Evolutionary conservation across 306 rosid genomes (phyloP).

Genomic region (Cucumis melo): DNA sequence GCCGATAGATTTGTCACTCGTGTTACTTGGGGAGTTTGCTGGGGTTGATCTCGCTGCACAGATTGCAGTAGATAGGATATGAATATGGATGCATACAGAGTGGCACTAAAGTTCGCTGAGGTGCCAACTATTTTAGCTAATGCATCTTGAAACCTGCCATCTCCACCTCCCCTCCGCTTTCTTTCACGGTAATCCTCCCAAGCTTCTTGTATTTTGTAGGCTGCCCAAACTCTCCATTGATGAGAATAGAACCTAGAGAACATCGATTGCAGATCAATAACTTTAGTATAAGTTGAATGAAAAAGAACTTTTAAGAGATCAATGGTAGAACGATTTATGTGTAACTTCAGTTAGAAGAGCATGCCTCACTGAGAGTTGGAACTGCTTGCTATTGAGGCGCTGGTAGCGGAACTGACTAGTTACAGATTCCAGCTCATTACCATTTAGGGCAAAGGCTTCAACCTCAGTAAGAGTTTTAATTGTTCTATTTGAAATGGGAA

Average conservation of each 20-base stretch:
- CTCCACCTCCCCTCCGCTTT: slow-evolving; percentile 43
- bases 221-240: slow-evolving; percentile 73
- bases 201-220: slow-evolving; percentile 55
- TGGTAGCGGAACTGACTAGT: slow-evolving; percentile 47
- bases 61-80: slow-evolving; percentile 26
- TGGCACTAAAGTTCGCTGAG: slow-evolving; percentile 40
- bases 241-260: slow-evolving; percentile 52
- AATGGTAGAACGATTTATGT: neutral
- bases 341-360: slow-evolving; percentile 8
- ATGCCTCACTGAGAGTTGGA: slow-evolving; percentile 64
- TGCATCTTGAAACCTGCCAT: slow-evolving; percentile 31
- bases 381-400: slow-evolving; percentile 52
- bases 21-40: slow-evolving; percentile 7
- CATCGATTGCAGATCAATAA: neutral
- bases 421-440: slow-evolving; percentile 55
- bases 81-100: slow-evolving; percentile 46
- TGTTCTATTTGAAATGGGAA: slow-evolving; percentile 72
- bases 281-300: neutral
- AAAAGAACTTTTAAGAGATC: neutral
- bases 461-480: slow-evolving; percentile 60
- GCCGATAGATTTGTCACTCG: slow-evolving; percentile 25
- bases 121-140: slow-evolving; percentile 18
- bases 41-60: slow-evolving; percentile 21
- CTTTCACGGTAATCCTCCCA: slow-evolving; percentile 46
- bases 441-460: slow-evolving; percentile 73